These are phyloP conservation scores for Colletotrichum salicis DNA, from an alignment of 2,329 filamentous ascomycete species.

Conservation along the genomic window DNA sequence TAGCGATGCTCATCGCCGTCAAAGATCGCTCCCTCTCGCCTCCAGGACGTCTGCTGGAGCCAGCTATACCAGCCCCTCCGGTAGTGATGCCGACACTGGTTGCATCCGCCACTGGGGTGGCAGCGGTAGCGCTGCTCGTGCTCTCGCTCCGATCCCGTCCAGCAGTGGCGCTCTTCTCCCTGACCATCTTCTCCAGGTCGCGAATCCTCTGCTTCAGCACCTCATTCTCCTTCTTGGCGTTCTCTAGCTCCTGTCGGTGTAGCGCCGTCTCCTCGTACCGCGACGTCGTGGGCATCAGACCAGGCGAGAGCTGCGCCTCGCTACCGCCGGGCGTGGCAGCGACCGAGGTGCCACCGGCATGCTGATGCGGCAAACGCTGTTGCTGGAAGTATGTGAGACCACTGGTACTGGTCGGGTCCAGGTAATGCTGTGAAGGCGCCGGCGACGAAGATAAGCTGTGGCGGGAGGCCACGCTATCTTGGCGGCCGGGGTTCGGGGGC, in stretches of 20 bases:
- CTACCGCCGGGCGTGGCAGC: slow-evolving; percentile 51
- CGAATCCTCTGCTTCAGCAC: slow-evolving; percentile 68
- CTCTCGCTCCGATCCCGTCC: slow-evolving; percentile 62
- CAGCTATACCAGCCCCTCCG: slow-evolving; percentile 55
- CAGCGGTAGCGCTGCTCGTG: slow-evolving; percentile 58
- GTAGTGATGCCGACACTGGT: slow-evolving; percentile 40
- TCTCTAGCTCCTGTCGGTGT: slow-evolving; percentile 69
- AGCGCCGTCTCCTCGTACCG: slow-evolving; percentile 72
- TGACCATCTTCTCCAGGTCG: slow-evolving; percentile 68
- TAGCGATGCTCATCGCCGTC: slow-evolving; percentile 53
- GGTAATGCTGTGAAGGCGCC: slow-evolving; percentile 40
- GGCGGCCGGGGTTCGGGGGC: slow-evolving; percentile 57
- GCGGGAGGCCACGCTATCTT: slow-evolving; percentile 66
- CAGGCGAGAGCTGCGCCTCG: slow-evolving; percentile 60
- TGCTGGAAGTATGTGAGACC: slow-evolving; percentile 60
- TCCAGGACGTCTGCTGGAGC: slow-evolving; percentile 51
- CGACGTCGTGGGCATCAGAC: slow-evolving; percentile 65
- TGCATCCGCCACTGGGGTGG: slow-evolving; percentile 37
- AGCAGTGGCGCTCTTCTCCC: slow-evolving; percentile 60
- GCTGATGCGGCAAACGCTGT: slow-evolving; percentile 42
- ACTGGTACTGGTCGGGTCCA: slow-evolving; percentile 55
- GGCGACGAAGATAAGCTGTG: slow-evolving; percentile 63
- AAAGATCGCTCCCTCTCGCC: slow-evolving; percentile 56
- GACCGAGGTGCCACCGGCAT: slow-evolving; percentile 42
- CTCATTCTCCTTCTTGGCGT: slow-evolving; percentile 73